A percentile compares a stretch with the other conserved stretches of the same genome.
Conservation (phyloP, 2,329 filamentous ascomycete genomes). For the Ophiostoma sp. region DNA sequence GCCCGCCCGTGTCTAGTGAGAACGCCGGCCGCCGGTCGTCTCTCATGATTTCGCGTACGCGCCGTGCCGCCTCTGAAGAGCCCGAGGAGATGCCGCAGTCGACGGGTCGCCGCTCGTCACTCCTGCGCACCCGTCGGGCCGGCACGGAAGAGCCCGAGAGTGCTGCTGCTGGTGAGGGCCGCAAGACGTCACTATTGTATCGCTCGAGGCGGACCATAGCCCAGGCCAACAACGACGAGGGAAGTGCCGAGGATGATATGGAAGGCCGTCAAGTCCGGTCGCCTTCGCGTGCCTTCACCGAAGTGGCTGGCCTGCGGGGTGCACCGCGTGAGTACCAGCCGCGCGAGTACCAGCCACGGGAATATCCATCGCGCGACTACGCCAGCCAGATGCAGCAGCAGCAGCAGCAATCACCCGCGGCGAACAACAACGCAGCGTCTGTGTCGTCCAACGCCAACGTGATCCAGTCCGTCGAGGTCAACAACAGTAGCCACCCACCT, state of each 20-base stretch:
- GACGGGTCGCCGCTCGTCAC: constrained; percentile 48
- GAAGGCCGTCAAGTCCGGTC: constrained; percentile 46
- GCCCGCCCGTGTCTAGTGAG: constrained; percentile 46
- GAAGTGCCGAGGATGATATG: constrained; percentile 40
- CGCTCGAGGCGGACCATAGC: constrained; percentile 48
- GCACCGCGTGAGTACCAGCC: constrained; percentile 42
- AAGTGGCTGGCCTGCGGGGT: constrained; percentile 46
- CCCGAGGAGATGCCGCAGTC: constrained; percentile 41
- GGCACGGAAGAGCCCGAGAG: constrained; percentile 51
- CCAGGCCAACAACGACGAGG: constrained; percentile 47
- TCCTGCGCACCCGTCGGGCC: constrained; percentile 37
- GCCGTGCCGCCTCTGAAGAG: constrained; percentile 52
- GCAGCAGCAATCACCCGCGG: neutral
- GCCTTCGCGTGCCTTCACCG: constrained; percentile 60
- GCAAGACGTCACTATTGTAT: constrained; percentile 49
- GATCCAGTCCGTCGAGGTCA: neutral
- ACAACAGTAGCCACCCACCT: constrained; percentile 30
- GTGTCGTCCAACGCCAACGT: constrained; percentile 27
- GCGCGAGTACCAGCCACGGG: constrained; percentile 21
- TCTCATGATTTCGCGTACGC: constrained; percentile 45
- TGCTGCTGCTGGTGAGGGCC: constrained; percentile 38
- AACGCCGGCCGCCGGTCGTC: constrained; percentile 54
- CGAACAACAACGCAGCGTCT: constrained; percentile 24
- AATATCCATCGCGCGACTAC: constrained; percentile 32
- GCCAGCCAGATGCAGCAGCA: constrained; percentile 12